Conservation (phyloP, 2,329 filamentous ascomycete genomes). For the Alternaria rosae region DNA sequence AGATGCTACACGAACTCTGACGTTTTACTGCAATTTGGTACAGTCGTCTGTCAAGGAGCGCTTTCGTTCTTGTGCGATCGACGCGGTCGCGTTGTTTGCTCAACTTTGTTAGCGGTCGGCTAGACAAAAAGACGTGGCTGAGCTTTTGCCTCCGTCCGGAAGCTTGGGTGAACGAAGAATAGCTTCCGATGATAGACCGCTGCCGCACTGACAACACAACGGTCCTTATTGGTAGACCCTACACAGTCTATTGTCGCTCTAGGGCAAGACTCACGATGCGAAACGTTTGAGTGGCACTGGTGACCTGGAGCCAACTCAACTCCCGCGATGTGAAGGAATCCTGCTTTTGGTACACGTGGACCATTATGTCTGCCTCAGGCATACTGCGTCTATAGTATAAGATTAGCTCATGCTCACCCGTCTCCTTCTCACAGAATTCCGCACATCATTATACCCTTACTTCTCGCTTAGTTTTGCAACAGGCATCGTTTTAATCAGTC, state of each 20-base stretch:
- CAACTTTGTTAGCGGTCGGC: not conserved
- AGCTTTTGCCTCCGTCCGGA: not conserved
- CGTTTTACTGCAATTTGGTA: not conserved
- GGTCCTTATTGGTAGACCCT: not conserved
- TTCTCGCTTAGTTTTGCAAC: not conserved
- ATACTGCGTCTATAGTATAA: not conserved
- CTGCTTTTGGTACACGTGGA: slow-evolving; percentile 1
- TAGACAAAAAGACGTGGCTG: not conserved
- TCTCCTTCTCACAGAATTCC: not conserved
- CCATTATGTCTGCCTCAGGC: not conserved
- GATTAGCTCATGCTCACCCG: not conserved
- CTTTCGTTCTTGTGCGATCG: not conserved
- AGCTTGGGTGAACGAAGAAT: slow-evolving; percentile 1
- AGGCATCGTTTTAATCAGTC: no score
- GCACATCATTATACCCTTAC: not conserved
- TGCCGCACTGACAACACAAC: not conserved
- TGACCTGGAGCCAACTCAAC: slow-evolving; percentile 6
- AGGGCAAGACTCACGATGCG: slow-evolving; percentile 1
- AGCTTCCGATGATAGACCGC: not conserved
- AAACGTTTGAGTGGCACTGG: slow-evolving; percentile 10
- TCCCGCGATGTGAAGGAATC: not conserved
- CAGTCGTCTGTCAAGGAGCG: not conserved
- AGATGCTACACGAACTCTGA: not conserved
- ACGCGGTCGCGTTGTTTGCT: slow-evolving; percentile 10
- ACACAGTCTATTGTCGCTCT: not conserved